Conservation (phyloP, 768 basidiomycete genomes). For the Crucibulum laeve region DNA sequence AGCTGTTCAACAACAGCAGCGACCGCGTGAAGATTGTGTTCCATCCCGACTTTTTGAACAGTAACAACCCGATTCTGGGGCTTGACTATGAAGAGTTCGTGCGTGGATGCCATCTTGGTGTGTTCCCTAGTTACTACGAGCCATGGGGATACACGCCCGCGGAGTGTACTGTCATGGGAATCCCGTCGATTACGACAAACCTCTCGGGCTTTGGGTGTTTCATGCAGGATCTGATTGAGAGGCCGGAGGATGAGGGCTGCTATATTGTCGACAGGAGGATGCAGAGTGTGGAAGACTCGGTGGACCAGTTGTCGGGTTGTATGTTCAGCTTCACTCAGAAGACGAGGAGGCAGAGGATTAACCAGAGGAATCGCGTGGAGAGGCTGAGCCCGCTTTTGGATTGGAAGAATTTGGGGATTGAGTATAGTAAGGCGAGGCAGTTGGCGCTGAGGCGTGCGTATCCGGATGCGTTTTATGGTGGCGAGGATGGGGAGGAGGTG, state of each 20-base stretch:
- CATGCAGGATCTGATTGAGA: conserved; percentile 97
- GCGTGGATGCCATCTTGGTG: conserved; percentile 94
- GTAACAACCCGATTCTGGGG: conserved; percentile 95
- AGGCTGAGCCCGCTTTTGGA: conserved; percentile 89
- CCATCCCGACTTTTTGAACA: conserved; percentile 97
- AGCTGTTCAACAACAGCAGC: conserved; percentile 81
- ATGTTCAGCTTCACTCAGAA: conserved; percentile 77
- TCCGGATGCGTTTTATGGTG: conserved; percentile 84
- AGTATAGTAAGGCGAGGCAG: conserved; percentile 94
- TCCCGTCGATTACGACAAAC: conserved; percentile 96
- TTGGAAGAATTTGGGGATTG: conserved; percentile 97
- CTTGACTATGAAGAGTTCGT: conserved; percentile 99
- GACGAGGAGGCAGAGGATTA: conserved; percentile 94
- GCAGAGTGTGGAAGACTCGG: conserved; percentile 88
- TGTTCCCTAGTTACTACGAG: conserved; percentile 97
- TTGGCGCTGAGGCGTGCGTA: conserved; percentile 90
- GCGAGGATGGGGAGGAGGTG: conserved; percentile 41
- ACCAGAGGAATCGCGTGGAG: conserved; percentile 97
- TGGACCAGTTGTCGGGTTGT: conserved; percentile 72
- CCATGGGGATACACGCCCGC: conserved; percentile 97
- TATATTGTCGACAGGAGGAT: conserved; percentile 93
- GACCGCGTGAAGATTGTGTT: conserved; percentile 98
- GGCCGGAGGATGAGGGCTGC: conserved; percentile 90
- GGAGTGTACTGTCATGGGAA: conserved; percentile 99
- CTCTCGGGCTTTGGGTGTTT: conserved; percentile 97